These are phyloP conservation scores for Pythium periplocum DNA, from an alignment of 352 stramenopile genomes.

Conservation along the genomic window DNA sequence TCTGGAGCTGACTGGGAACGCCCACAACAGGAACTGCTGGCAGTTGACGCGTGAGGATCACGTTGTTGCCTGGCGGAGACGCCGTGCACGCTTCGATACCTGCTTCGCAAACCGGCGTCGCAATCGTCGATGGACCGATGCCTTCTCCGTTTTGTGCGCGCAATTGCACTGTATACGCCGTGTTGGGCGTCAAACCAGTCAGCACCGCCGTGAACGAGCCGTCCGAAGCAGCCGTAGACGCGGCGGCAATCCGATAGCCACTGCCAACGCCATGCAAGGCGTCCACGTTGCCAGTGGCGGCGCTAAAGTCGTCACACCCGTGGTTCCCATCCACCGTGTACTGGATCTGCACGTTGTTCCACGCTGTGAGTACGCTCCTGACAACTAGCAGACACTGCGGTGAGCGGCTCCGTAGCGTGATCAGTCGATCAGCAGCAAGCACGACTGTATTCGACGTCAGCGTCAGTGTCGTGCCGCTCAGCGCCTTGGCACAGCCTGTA, in stretches of 20 bases:
- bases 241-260: slow-evolving; percentile 17
- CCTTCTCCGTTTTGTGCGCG: slow-evolving; percentile 85
- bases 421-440: slow-evolving; percentile 31
- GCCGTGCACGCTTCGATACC: slow-evolving; percentile 74
- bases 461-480: slow-evolving; percentile 32
- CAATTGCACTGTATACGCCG: slow-evolving; percentile 73
- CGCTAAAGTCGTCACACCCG: slow-evolving; percentile 62
- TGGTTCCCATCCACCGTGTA: slow-evolving; percentile 44
- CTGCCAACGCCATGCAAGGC: slow-evolving; percentile 39
- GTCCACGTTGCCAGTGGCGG: slow-evolving; percentile 27
- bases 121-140: slow-evolving; percentile 43
- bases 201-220: slow-evolving; percentile 10
- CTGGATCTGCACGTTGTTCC: slow-evolving; percentile 26
- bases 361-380: slow-evolving; percentile 26
- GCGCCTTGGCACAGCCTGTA: slow-evolving; percentile 32
- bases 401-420: slow-evolving; percentile 36
- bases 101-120: slow-evolving; percentile 84
- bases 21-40: slow-evolving; percentile 35
- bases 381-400: slow-evolving; percentile 53
- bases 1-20: slow-evolving; percentile 45
- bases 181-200: slow-evolving; percentile 36
- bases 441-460: slow-evolving; percentile 29
- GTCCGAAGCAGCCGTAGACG: neutral
- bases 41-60: slow-evolving; percentile 57
- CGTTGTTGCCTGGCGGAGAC: slow-evolving; percentile 4